Base-by-base conservation (phyloP, 129 eudicot species). In the Helianthus tuberosus region DNA sequence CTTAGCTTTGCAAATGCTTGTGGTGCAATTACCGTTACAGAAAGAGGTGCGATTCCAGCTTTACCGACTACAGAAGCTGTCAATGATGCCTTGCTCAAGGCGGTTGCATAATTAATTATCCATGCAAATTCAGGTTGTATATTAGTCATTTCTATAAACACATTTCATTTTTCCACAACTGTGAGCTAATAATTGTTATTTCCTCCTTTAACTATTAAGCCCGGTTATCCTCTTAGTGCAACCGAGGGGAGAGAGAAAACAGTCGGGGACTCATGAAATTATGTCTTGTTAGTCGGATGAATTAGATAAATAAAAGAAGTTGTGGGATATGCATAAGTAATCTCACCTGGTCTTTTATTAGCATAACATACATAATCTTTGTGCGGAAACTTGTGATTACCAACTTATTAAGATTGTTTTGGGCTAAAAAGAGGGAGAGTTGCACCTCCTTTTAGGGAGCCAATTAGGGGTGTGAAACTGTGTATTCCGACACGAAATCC, bases 41-140 rank as follows among this genome's bases (percentile, higher is more conserved):
- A 94, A 79, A 83, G 98, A 84, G 97, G 98, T 47, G 97, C 98
- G 6, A 94, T 94, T 76, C 98, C 98, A 51, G 98, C 98, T 60
- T 78, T 94, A 87, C 97, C 98, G 15, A 88, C 88, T 35, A 79
- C 83, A 80, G 88, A 86, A 77, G 87, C 82, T 20, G 97, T 94
- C 55, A 77, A 81, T 68, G 61, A 74, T 65, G 96, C 90, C 76
- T 60, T 94, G 66, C 76, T 88, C 62, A 86, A 90, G 73, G 13
- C 93, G 8, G 97, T 86, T 36, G 86, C 87, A 65, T 93, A 89
- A 72, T 11, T 80, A 15, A 38, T 43, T 16, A 29, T 43, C 41
- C 16, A 38, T 69, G 60, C 62, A n/a, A 64, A 55, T 29, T 73
- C 53, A 62, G 62, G 54, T 32, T 49, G 80, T 65, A 75, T 71